Base-by-base conservation (phyloP, 169 alveolate species). In the Besnoitia besnoiti region DNA sequence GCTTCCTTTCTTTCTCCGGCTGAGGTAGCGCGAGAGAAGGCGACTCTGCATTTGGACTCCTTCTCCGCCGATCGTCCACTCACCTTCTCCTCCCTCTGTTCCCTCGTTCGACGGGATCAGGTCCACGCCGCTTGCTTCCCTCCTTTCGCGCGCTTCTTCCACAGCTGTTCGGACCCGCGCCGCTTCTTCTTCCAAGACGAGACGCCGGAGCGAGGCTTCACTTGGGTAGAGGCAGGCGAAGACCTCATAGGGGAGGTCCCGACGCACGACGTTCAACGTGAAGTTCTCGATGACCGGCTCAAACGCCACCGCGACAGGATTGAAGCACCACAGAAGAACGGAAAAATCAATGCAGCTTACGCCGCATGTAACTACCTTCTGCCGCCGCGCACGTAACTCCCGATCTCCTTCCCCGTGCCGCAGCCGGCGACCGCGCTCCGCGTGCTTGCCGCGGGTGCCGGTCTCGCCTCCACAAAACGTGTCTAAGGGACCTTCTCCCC, bases 231-330 rank as follows among this genome's bases (percentile, higher is more conserved):
- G 4, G 16, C 49, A 42, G 33, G 87, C 87, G 59, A 4, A 77
- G 42, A 77, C 87, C 19, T 62, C 46, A 46, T 84, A 91, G 33
- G 94, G 91, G 12, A 89, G 87, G 27, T 91, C 94, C 24, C 94
- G 75, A n/a, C 75, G 30, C n/a, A 91, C 89, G 21, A 84, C 77
- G 50, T 59, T 33, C 0, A 91, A 49, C 14, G 91, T 87, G 0
- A 84, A 75, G 33, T 88, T 51, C 67, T 91, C 94, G 44, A 91
- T 84, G 14, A 91, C 94, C 0, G 94, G 94, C 49, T 91, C 94
- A 37, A 80, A 91, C 42, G 94, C 94, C 14, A 84, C 94, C 10
- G 94, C 91, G n/a, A 84, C 51, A 39, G 94, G 91, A 51, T 91
- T 91, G 51, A 84, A 91, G 10, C 91, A 88, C 94, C 91, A 84